Evolutionary conservation across 805 yeast species (phyloP), one percentile per base, ranked within the genome.

Genomic region (Wickerhamomyces ciferrii): DNA sequence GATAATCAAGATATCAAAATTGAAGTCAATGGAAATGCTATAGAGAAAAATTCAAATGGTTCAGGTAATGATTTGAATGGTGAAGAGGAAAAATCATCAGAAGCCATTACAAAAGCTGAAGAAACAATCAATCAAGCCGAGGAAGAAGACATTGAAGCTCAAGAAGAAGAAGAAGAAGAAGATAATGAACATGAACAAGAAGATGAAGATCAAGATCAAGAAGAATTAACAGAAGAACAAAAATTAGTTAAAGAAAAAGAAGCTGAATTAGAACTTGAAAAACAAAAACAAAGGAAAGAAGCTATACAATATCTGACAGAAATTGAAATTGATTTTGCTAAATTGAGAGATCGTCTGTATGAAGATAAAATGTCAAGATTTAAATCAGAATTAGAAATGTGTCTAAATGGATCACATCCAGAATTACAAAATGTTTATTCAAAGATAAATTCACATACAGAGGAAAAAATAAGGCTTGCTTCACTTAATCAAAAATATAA

Each of bases 351-450:
- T 63, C 76, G 78, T 56, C 69, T 94, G 43, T 92, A 86, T 64
- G 90, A 85, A 49, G 96, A 90, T 61, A 91, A 88, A 62, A 69
- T 91, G 59, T 71, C 76, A 34, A 78, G 87, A 51, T 74, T 87
- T 52, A 87, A 88, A 54, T 83, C 85, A 40, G 99, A 94, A 63
- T 69, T 92, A 50, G 84, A 84, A 56, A 78, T 92, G 75, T 91
- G 98, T 67, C 69, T 83, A 31, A 84, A 83, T 51, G 97, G 97
- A 13, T 78, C 89, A 19, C 99, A 94, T 65, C 98, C 98, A 0
- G 97, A 91, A 56, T 74, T 92, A 45, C 76, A 87, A 35, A 75
- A 78, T 42, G 84, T 86, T 45, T 80, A 85, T 62, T 76, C 75
- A 55, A 79, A 81, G 63, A 81, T 94, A 43, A 86, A 84, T 48